These are phyloP conservation scores for Skeletonema marinoi DNA, from an alignment of 108 stramenopile genomes.

Conservation along the genomic window DNA sequence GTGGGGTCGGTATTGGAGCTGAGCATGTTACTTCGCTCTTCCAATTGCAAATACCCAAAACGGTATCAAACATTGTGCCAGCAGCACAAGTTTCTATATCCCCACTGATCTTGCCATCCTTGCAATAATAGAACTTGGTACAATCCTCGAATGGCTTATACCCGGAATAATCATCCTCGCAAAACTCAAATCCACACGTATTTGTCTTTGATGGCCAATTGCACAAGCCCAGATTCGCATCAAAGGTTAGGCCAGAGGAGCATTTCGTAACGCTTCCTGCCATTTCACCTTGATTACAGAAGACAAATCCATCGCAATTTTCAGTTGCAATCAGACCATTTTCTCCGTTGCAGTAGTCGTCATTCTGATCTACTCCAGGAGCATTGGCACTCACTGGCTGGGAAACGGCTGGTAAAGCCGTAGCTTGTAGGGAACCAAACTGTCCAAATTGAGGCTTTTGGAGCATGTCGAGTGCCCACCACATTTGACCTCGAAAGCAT, in stretches of 20 bases:
- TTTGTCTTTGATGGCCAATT: constrained; percentile 46
- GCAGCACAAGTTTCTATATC: constrained; percentile 39
- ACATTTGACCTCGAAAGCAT: constrained; percentile 52
- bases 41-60: constrained; percentile 39
- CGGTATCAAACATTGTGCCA: constrained; percentile 43
- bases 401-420: neutral
- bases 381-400: neutral
- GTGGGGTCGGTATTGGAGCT: constrained; percentile 21
- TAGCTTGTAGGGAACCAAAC: neutral
- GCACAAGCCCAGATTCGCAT: constrained; percentile 41
- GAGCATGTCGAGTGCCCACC: constrained; percentile 55
- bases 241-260: constrained; percentile 29
- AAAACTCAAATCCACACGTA: constrained; percentile 47
- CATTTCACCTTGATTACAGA: constrained; percentile 31
- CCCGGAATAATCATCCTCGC: constrained; percentile 20
- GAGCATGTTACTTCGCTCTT: constrained; percentile 25
- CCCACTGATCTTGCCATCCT: constrained; percentile 36
- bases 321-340: constrained; percentile 27
- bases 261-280: constrained; percentile 23
- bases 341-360: constrained; percentile 1
- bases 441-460: constrained; percentile 24
- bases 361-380: neutral
- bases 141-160: constrained; percentile 39
- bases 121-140: constrained; percentile 44
- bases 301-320: constrained; percentile 39